Base-by-base conservation (phyloP, 2,329 filamentous ascomycete genomes). In the Arthrobotrys sinensis region DNA sequence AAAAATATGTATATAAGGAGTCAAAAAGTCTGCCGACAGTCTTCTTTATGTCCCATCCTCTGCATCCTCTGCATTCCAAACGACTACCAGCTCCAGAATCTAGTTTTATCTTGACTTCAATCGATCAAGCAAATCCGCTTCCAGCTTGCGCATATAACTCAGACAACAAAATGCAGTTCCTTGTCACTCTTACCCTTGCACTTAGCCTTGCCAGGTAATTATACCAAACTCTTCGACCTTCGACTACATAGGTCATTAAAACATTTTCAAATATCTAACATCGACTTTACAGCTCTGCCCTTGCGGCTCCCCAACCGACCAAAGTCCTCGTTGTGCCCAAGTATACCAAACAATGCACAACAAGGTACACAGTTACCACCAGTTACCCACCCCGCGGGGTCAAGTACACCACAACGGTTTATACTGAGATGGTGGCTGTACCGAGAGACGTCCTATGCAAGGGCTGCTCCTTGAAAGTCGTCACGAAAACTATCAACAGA, bases 381-480 rank as follows among this genome's bases (percentile, higher is more conserved):
- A 52, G 43, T 32, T 77, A 70, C 50, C 53, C 53, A n/a, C 53
- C 46, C 16, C 24, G 57, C 14, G 10, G 11, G 2, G 52, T 55
- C 34, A 68, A 38, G 8, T 53, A 43, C 21, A 77, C 71, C 16
- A 57, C 32, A 12, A 76, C 72, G 2, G 21, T 50, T 3, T 77
- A 77, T 16, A 46, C 46, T 5, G 12, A 16, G 4, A 32, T 70
- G 2, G 65, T 36, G 19, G 66, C 48, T 4, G 36, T 77, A 5
- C 72, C 72, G 0, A 16, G 63, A 3, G 72, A 77, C n/a, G 14
- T 77, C 50, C n/a, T 16, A n/a, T 77, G 72, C 40, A 28, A 46
- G 4, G 65, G 50, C 32, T 77, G 72, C 34, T 21, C 46, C 4
- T 28, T 77, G 4, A 21, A 24, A 10, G 28, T 70, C 10, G 40